These are phyloP conservation scores for Penicillium argentinense DNA, from an alignment of 495 filamentous ascomycete genomes.

Conservation along the genomic window DNA sequence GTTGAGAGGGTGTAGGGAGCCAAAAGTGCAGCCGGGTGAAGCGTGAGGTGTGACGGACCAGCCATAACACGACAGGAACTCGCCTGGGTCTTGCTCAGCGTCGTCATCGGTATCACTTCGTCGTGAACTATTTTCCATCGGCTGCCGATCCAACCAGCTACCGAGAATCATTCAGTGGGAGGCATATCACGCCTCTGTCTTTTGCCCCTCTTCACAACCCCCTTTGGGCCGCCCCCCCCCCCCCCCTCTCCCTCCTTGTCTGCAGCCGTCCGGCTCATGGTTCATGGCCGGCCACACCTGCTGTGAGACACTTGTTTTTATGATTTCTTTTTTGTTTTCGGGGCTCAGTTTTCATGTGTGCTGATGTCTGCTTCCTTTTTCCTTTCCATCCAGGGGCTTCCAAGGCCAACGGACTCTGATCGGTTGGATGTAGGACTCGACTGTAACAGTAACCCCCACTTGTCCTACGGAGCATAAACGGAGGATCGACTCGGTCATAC, in stretches of 20 bases:
- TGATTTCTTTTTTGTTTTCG: neutral
- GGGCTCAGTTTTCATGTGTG: too few relatives aligned
- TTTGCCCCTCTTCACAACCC: conserved; percentile 2
- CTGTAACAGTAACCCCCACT: conserved; percentile 32
- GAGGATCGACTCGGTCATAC: conserved; percentile 18
- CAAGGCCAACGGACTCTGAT: conserved; percentile 5
- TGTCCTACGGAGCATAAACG: conserved; percentile 26
- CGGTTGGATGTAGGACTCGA: conserved; percentile 9
- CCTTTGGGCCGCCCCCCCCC: neutral
- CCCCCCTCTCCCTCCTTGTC: conserved; percentile 6
- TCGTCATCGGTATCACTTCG: conserved; percentile 13
- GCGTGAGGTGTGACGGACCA: conserved; percentile 6
- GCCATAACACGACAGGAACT: conserved; percentile 9
- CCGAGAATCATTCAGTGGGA: neutral
- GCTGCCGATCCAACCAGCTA: conserved; percentile 7
- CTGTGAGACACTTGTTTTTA: conserved; percentile 19
- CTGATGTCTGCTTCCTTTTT: neutral
- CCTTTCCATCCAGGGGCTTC: neutral
- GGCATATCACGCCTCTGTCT: neutral
- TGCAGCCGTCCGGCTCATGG: conserved; percentile 23
- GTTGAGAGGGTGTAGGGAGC: too few relatives aligned
- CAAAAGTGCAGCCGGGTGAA: too few relatives aligned
- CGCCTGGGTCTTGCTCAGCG: neutral
- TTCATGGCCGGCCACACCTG: conserved; percentile 9
- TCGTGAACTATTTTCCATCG: conserved; percentile 13